Evolutionary conservation across 164 flowering plant genomes (phyloP).

Genomic region (Nymphaea colorata): DNA sequence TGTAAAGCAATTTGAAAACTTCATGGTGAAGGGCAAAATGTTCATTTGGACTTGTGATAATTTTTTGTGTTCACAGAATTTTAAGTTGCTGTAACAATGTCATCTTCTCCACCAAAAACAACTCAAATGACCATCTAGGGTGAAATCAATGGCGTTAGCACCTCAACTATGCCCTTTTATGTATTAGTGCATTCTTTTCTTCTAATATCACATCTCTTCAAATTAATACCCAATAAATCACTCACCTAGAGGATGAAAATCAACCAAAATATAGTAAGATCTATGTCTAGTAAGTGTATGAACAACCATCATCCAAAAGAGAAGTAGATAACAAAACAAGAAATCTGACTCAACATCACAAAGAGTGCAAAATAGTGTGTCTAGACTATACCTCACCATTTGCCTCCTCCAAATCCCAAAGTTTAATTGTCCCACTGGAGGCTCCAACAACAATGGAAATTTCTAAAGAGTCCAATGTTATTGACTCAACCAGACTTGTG

Average conservation of each 20-base stretch:
- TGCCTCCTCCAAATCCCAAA: slow-evolving; percentile 98
- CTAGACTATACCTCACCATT: too few relatives aligned
- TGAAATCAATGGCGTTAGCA: slow-evolving; percentile 86
- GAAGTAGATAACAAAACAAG: not conserved
- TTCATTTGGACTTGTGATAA: too few relatives aligned
- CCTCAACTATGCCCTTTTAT: slow-evolving; percentile 98
- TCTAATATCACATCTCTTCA: slow-evolving; percentile 98
- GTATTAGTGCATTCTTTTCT: slow-evolving; percentile 96
- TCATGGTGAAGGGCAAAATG: too few relatives aligned
- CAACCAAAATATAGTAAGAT: slow-evolving; percentile 90
- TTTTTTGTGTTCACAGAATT: too few relatives aligned
- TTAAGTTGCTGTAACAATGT: slow-evolving; percentile 75
- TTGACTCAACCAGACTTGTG: slow-evolving; percentile 91
- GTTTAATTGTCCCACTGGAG: slow-evolving; percentile 92
- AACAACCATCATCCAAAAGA: slow-evolving; percentile 41
- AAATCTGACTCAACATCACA: not conserved
- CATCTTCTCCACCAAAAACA: slow-evolving; percentile 98
- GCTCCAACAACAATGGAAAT: slow-evolving; percentile 96
- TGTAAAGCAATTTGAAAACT: too few relatives aligned
- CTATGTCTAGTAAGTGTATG: slow-evolving; percentile 95
- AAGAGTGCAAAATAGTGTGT: too few relatives aligned
- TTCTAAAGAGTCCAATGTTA: slow-evolving; percentile 88
- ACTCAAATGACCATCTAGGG: slow-evolving; percentile 99
- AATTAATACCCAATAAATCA: slow-evolving; percentile 95
- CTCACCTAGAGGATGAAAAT: slow-evolving; percentile 98